phyloP scores from a whole-genome alignment of 805 yeast genomes.

The Myxozyma monticola region DNA sequence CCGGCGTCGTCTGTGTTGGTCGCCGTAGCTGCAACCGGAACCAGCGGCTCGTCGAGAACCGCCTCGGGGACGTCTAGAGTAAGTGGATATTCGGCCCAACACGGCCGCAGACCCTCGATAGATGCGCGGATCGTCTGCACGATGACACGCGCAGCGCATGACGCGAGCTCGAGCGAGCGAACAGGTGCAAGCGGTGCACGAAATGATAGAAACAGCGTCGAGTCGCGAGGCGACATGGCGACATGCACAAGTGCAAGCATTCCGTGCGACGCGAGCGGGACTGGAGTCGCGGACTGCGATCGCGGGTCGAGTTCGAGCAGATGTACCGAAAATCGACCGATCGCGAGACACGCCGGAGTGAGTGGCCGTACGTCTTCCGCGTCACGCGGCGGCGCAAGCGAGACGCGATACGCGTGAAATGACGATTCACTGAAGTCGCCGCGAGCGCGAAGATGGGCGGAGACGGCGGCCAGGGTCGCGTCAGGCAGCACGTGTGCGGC shows the following conservation, averaged over 20 bases:
- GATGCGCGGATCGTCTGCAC: conserved; percentile 26
- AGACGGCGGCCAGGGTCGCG: conserved; percentile 3
- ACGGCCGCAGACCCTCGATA: conserved; percentile 29
- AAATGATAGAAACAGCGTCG: conserved; percentile 31
- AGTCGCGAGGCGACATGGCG: conserved; percentile 32
- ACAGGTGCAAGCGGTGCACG: conserved; percentile 30
- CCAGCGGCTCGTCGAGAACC: conserved; percentile 30
- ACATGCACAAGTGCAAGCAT: conserved; percentile 31
- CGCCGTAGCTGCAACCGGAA: conserved; percentile 1
- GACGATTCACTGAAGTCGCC: conserved; percentile 19
- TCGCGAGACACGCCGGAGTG: neutral
- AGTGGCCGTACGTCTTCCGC: conserved; percentile 15
- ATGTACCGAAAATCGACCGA: conserved; percentile 16
- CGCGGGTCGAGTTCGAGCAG: conserved; percentile 17
- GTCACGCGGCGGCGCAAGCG: conserved; percentile 4
- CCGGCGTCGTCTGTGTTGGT: neutral
- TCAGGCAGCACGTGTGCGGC: conserved; percentile 10
- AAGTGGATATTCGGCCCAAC: conserved; percentile 32
- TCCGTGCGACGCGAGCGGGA: conserved; percentile 29
- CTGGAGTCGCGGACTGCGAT: conserved; percentile 5
- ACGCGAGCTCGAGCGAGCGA: conserved; percentile 32
- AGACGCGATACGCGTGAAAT: conserved; percentile 21
- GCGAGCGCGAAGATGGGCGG: conserved; percentile 18
- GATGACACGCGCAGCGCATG: conserved; percentile 31
- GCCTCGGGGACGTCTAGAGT: conserved; percentile 31